Percentiles rank a stretch among this genome's conserved stretches.
phyloP scores from a whole-genome alignment of 768 basidiomycete genomes.

The Psilocybe sp. region DNA sequence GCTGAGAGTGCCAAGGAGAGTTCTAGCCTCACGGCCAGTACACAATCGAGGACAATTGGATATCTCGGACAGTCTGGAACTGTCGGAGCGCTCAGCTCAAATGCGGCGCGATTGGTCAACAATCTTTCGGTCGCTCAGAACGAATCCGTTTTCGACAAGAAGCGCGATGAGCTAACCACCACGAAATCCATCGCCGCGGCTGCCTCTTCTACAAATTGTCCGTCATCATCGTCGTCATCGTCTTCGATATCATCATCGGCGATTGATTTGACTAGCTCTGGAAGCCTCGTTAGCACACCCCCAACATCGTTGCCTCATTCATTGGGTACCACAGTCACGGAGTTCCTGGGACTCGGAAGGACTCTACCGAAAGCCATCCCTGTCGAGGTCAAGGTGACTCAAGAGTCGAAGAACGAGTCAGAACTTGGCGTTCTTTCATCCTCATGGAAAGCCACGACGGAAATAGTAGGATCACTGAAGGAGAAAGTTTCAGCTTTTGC shows the following conservation, averaged over 20 bases:
- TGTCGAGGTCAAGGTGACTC: conserved; percentile 32
- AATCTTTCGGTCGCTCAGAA: conserved; percentile 29
- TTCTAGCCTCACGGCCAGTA: conserved; percentile 41
- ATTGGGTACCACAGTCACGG: conserved; percentile 40
- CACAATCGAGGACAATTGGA: conserved; percentile 32
- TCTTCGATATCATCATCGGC: conserved; percentile 46
- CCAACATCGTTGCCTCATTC: conserved; percentile 54
- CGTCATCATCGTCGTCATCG: conserved; percentile 52
- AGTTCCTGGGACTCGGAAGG: conserved; percentile 35
- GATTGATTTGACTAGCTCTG: conserved; percentile 34
- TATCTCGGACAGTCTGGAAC: conserved; percentile 21
- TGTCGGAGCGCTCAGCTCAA: conserved; percentile 34
- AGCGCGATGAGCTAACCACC: conserved; percentile 15
- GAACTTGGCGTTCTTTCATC: conserved; percentile 29
- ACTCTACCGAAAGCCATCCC: conserved; percentile 13
- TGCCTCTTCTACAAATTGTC: conserved; percentile 23
- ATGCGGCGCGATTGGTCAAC: conserved; percentile 38
- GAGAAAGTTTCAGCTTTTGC: conserved; percentile 35
- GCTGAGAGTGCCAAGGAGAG: conserved; percentile 38
- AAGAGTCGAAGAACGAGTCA: conserved; percentile 26
- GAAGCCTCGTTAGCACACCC: conserved; percentile 51
- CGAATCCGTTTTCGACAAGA: conserved; percentile 15
- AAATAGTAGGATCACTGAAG: conserved; percentile 33
- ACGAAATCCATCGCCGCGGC: conserved; percentile 19
- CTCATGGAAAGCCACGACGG: conserved; percentile 34